A percentile compares a stretch with the other conserved stretches of the same genome.
phyloP scores from a whole-genome alignment of 2,329 filamentous ascomycete genomes.

The Magnaporthales sp. region DNA sequence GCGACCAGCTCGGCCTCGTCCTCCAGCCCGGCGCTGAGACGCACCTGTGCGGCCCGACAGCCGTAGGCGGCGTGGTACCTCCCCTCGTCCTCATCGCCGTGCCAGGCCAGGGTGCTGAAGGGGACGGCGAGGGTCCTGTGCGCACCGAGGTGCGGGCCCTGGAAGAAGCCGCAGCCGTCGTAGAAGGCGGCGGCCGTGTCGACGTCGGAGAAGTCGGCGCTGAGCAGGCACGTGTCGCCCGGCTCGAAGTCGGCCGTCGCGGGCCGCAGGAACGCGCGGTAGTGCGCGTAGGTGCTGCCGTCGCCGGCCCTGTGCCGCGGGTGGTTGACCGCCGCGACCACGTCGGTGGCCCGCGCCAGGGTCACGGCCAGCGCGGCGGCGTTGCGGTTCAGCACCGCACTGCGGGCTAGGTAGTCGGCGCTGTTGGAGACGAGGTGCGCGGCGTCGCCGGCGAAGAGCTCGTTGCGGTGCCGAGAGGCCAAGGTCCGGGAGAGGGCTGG shows the following conservation, averaged over 20 bases:
- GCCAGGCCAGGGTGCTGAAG: slow-evolving; percentile 36
- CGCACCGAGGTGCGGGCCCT: slow-evolving; percentile 45
- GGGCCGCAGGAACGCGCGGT: slow-evolving; percentile 25
- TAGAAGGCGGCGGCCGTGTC: slow-evolving; percentile 36
- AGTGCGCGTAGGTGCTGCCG: slow-evolving; percentile 24
- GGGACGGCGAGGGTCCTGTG: slow-evolving; percentile 39
- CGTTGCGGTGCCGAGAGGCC: slow-evolving; percentile 26
- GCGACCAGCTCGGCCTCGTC: slow-evolving; percentile 30
- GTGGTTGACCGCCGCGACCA: slow-evolving; percentile 27
- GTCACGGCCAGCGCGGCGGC: slow-evolving; percentile 38
- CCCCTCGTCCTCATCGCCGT: slow-evolving; percentile 22
- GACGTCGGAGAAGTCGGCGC: slow-evolving; percentile 37
- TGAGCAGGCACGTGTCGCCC: slow-evolving; percentile 47
- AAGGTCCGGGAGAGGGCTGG: slow-evolving; percentile 23
- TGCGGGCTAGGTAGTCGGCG: slow-evolving; percentile 41
- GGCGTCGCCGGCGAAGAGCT: slow-evolving; percentile 39
- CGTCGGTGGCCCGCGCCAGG: slow-evolving; percentile 23
- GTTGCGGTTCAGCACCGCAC: slow-evolving; percentile 44
- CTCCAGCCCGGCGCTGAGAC: slow-evolving; percentile 40
- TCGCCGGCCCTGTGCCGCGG: slow-evolving; percentile 21
- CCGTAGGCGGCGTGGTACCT: slow-evolving; percentile 29
- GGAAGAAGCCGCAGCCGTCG: slow-evolving; percentile 32
- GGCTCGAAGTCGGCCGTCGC: slow-evolving; percentile 35
- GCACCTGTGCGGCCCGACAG: slow-evolving; percentile 29
- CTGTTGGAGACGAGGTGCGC: slow-evolving; percentile 39